Evolutionary conservation across 495 filamentous ascomycete genomes (phyloP).

Genomic region (Daldinia childiae): DNA sequence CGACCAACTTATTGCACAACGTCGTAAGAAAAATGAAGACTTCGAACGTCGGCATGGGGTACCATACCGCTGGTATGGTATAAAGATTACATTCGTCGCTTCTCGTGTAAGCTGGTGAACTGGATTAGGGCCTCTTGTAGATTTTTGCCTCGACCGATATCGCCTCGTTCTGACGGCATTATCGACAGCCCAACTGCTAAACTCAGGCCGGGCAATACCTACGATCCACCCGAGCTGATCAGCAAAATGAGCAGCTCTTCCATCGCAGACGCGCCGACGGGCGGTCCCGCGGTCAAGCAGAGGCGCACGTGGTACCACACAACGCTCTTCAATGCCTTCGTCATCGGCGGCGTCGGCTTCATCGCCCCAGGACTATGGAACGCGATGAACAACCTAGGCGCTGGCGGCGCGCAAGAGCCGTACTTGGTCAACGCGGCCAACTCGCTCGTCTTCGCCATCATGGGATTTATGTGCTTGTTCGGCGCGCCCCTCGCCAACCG

Average conservation of each 20-base stretch:
- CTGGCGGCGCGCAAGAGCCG: conserved; percentile 65
- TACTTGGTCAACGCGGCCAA: conserved; percentile 68
- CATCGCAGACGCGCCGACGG: background rate
- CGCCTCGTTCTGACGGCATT: too few species aligned
- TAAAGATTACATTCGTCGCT: background rate
- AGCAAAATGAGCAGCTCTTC: conserved; percentile 9
- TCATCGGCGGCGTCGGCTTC: conserved; percentile 65
- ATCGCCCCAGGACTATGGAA: conserved; percentile 69
- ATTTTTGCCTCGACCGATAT: too few species aligned
- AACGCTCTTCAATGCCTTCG: conserved; percentile 64
- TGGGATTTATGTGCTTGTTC: conserved; percentile 65
- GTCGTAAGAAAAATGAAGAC: background rate
- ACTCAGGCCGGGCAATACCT: background rate
- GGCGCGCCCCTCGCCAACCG: conserved; percentile 63
- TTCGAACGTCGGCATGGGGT: background rate
- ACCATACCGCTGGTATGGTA: too few species aligned
- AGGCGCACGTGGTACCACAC: conserved; percentile 58
- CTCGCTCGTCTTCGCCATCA: conserved; percentile 65
- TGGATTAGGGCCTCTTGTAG: background rate
- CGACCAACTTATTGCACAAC: conserved; percentile 29
- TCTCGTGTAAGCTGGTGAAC: background rate
- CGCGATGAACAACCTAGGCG: conserved; percentile 64
- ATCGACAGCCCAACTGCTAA: too few species aligned
- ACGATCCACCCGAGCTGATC: background rate
- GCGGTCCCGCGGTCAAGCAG: background rate